Conservation (phyloP, 768 basidiomycete genomes). For the Kwoniella sp. region DNA sequence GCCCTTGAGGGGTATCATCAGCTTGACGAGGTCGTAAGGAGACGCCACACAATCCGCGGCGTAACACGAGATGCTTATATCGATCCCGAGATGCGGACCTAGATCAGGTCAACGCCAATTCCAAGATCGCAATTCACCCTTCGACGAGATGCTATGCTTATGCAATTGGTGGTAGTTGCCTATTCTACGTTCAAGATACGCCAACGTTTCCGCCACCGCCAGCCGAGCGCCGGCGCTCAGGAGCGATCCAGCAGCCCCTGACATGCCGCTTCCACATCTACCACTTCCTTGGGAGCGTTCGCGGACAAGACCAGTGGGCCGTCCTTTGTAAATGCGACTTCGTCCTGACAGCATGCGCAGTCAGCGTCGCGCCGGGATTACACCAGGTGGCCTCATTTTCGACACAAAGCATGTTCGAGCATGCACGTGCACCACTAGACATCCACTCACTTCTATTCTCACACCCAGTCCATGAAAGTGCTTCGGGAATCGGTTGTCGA, state of each 20-base stretch:
- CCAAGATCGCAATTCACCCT: too few species aligned
- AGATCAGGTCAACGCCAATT: too few species aligned
- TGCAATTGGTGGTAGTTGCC: too few species aligned
- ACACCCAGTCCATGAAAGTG: constrained; percentile 87
- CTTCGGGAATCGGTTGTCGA: constrained; percentile 69
- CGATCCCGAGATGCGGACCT: too few species aligned
- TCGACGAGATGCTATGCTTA: too few species aligned
- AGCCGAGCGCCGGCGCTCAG: neutral
- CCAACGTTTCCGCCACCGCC: neutral
- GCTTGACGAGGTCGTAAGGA: too few species aligned
- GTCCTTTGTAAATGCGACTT: constrained; percentile 44
- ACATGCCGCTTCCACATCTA: constrained; percentile 50
- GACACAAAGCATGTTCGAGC: too few species aligned
- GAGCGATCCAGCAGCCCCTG: constrained; percentile 33
- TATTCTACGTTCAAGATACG: too few species aligned
- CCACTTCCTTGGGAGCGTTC: constrained; percentile 49
- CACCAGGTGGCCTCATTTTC: neutral
- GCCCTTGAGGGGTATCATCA: too few species aligned
- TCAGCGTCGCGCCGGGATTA: neutral
- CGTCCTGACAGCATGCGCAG: constrained; percentile 37
- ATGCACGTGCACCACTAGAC: too few species aligned
- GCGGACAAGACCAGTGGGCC: constrained; percentile 45
- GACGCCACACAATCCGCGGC: too few species aligned
- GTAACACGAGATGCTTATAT: too few species aligned
- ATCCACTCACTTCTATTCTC: constrained; percentile 77